phyloP scores from a whole-genome alignment of 1,284 basidiomycete species.

The Fomitopsis palustris region DNA sequence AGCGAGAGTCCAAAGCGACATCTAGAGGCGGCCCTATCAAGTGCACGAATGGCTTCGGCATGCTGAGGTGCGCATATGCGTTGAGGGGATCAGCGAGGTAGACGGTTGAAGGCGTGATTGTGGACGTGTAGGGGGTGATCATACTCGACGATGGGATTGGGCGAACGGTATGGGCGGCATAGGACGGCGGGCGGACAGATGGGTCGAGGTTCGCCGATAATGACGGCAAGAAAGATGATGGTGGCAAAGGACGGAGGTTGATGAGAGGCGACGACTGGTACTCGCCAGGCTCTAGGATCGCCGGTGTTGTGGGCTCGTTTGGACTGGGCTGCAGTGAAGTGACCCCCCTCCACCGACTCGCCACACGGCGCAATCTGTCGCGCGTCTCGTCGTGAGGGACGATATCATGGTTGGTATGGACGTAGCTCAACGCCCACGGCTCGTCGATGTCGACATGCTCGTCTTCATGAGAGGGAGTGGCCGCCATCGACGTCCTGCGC shows the following conservation, averaged over 20 bases:
- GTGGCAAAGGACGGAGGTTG: conserved; percentile 32
- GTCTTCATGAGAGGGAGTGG: conserved; percentile 34
- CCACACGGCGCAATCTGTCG: conserved; percentile 52
- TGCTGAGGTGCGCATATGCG: conserved; percentile 65
- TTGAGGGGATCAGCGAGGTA: conserved; percentile 70
- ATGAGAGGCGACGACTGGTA: conserved; percentile 26
- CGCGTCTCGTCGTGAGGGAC: conserved; percentile 49
- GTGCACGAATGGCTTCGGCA: conserved; percentile 79
- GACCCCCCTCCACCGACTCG: conserved; percentile 65
- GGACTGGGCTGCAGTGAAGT: conserved; percentile 48
- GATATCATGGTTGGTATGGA: conserved; percentile 47
- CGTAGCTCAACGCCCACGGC: conserved; percentile 33
- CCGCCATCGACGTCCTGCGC: conserved; percentile 36
- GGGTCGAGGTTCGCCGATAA: conserved; percentile 35
- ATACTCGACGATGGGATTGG: conserved; percentile 45
- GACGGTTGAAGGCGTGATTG: conserved; percentile 55
- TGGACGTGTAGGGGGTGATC: conserved; percentile 54
- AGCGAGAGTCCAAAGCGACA: conserved; percentile 78
- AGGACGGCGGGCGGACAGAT: conserved; percentile 46
- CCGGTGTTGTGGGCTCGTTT: conserved; percentile 29
- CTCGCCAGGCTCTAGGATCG: conserved; percentile 28
- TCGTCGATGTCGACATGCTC: conserved; percentile 50
- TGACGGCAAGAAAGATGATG: conserved; percentile 33
- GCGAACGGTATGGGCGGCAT: conserved; percentile 43
- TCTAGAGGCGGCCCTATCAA: conserved; percentile 79